Percentiles rank a stretch among this genome's conserved stretches.
phyloP scores from a whole-genome alignment of 2,329 filamentous ascomycete species.

The Claviceps sp. region DNA sequence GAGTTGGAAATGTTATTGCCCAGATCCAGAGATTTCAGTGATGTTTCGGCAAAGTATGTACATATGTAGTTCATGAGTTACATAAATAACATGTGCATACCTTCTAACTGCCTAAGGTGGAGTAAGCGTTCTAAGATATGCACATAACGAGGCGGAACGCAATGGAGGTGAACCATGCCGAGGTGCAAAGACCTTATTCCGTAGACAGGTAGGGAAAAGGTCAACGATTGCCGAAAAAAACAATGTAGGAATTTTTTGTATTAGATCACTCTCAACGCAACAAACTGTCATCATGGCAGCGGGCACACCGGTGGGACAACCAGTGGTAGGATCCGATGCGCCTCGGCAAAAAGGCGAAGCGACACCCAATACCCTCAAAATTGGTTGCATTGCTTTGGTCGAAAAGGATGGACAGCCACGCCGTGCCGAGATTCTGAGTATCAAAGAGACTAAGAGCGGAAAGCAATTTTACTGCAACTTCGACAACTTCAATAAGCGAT shows the following conservation, averaged over 20 bases:
- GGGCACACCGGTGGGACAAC: slow-evolving; percentile 34
- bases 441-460: slow-evolving; percentile 76
- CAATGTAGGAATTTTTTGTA: not conserved
- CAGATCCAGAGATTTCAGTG: not conserved
- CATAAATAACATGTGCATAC: no score
- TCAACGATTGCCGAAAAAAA: not conserved
- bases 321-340: slow-evolving; percentile 41
- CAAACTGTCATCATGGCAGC: slow-evolving; percentile 35
- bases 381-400: slow-evolving; percentile 48
- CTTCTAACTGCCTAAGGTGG: no score
- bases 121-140: not conserved
- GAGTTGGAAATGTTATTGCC: not conserved
- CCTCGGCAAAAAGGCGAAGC: slow-evolving; percentile 63
- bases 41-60: not conserved
- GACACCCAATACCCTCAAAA: slow-evolving; percentile 64
- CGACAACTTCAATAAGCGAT: slow-evolving; percentile 88
- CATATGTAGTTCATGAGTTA: not conserved
- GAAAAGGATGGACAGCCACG: slow-evolving; percentile 67
- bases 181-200: no score
- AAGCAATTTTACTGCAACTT: slow-evolving; percentile 94
- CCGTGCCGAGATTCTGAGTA: slow-evolving; percentile 92
- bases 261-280: not conserved
- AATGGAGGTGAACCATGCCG: no score
- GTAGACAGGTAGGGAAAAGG: no score
- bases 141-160: not conserved